Evolutionary conservation across 371 early-diverging fungal genomes (phyloP), one percentile per base, ranked within the genome.

Genomic region (Capillidium rhysosporum): DNA sequence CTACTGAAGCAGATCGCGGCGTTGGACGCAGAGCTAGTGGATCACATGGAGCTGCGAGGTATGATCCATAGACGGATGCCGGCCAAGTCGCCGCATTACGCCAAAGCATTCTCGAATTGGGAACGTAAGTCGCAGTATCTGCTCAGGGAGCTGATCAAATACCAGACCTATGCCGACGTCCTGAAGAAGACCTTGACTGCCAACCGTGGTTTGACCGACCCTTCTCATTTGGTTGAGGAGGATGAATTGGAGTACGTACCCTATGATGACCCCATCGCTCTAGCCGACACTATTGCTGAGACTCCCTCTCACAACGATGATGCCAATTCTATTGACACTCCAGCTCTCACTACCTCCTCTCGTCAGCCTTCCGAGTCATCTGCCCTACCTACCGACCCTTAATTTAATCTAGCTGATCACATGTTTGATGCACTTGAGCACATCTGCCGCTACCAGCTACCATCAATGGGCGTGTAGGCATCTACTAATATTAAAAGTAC

Each of bases 91-190:
- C 69, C 69, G 53, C 69, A 71, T 25, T 61, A 76, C 58, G 58
- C 75, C 9, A 82, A 76, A 56, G 91, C 82, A 0, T 69, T 84
- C 57, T 58, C 74, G 4, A 92, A 92, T 58, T 92, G 92, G 92
- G 84, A 83, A 62, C 67, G 77, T 31, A 88, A 84, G 63, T 77
- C 85, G 10, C 78, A 82, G 55, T 84, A 85, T 61, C 63, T 92
- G 54, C 64, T 88, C 54, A 76, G 81, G 60, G 90, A 92, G 65
- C 78, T 86, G 56, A 82, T 89, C 60, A 87, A 88, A 59, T 90
- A 89, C 58, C 77, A 83, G 63, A 83, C 83, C 57, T 92, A 92
- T 56, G 76, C 77, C 24, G 79, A 85, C 57, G 71, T 68, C 1
- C 63, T 87, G 46, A 77, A 85, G 58, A 73, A 77, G 21, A 74